Conservation (phyloP, 2,329 filamentous ascomycete species). For the Dothidotthia symphoricarpi region DNA sequence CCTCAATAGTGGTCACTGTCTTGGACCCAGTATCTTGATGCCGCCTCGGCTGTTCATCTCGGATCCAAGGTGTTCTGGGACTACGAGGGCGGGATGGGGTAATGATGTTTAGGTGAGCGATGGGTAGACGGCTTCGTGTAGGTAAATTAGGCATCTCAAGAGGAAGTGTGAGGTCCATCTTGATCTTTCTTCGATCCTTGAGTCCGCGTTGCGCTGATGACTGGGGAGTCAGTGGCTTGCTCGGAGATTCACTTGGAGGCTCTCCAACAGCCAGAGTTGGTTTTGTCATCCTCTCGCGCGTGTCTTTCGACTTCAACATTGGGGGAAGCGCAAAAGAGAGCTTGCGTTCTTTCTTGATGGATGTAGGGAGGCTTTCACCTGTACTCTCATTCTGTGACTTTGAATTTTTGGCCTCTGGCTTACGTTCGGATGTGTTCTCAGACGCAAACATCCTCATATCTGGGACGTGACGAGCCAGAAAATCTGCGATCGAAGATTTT, state of each 20-base stretch:
- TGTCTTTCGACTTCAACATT: constrained; percentile 1
- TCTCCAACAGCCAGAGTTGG: constrained; percentile 3
- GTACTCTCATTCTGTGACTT: neutral
- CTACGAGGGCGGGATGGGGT: constrained; percentile 25
- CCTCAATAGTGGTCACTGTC: constrained; percentile 15
- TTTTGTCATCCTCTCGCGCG: constrained; percentile 1
- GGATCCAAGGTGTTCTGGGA: constrained; percentile 27
- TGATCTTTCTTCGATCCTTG: constrained; percentile 30
- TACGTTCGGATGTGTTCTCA: constrained; percentile 5
- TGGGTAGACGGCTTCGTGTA: constrained; percentile 15
- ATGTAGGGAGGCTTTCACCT: neutral
- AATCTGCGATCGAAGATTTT: constrained; percentile 24
- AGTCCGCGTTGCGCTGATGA: constrained; percentile 14
- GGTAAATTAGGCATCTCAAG: constrained; percentile 19
- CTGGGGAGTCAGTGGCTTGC: neutral
- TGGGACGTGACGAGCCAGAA: constrained; percentile 23
- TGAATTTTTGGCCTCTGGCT: neutral
- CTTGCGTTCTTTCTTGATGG: constrained; percentile 7
- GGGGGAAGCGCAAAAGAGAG: constrained; percentile 10
- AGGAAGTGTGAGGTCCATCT: constrained; percentile 30
- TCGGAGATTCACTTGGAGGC: neutral
- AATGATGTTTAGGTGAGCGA: constrained; percentile 12
- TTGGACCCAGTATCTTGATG: constrained; percentile 4
- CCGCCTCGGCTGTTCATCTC: constrained; percentile 14
- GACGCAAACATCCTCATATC: constrained; percentile 21